A percentile compares a stretch with the other conserved stretches of the same genome.
Conservation (phyloP, 2,329 filamentous ascomycete species). For the Neopestalotiopsis rosae region DNA sequence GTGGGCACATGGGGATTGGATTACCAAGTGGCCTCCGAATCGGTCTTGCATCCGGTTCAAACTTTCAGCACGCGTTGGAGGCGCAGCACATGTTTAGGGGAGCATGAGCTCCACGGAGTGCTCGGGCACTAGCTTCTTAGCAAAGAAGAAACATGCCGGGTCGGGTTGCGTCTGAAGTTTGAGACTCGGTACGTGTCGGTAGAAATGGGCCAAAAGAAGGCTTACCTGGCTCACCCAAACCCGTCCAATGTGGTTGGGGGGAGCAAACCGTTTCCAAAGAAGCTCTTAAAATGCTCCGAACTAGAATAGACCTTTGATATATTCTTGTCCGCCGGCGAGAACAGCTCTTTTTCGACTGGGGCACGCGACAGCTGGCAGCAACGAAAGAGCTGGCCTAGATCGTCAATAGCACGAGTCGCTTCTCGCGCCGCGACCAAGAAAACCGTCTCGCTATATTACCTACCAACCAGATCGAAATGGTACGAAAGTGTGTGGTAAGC, state of each 20-base stretch:
- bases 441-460: background rate
- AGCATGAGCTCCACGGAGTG: conserved; percentile 6
- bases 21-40: background rate
- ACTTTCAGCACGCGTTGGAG: background rate
- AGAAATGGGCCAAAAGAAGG: background rate
- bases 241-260: too few species aligned
- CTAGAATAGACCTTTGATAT: background rate
- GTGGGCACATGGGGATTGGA: conserved; percentile 1
- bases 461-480: background rate
- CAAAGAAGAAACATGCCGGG: conserved; percentile 9
- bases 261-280: background rate
- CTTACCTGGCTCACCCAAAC: too few species aligned
- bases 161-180: conserved; percentile 13
- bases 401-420: background rate
- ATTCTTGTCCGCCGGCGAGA: background rate
- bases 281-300: background rate
- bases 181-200: conserved; percentile 16
- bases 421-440: background rate
- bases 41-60: background rate
- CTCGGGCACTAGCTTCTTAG: conserved; percentile 12
- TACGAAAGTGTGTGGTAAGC: background rate
- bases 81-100: background rate
- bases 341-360: background rate
- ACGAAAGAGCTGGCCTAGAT: background rate
- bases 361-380: conserved; percentile 7